These are phyloP conservation scores for Diaporthe capsici DNA, from an alignment of 2,329 filamentous ascomycete genomes.

Conservation along the genomic window DNA sequence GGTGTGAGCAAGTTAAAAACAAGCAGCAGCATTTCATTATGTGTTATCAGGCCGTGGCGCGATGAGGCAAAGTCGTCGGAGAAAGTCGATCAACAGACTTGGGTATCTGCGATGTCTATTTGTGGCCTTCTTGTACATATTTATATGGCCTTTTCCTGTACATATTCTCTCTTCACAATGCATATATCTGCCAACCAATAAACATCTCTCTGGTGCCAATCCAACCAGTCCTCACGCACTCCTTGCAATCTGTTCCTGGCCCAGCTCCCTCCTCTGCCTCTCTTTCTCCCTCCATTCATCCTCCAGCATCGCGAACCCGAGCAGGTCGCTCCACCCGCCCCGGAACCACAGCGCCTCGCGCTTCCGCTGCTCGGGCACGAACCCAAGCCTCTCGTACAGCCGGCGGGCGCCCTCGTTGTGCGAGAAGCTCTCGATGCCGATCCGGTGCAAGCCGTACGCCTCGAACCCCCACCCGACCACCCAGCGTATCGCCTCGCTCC, in stretches of 20 bases:
- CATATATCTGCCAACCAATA: background rate
- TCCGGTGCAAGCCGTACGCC: constrained; percentile 53
- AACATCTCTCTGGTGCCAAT: too few species aligned
- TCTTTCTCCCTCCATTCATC: constrained; percentile 40
- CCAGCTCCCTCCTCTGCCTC: background rate
- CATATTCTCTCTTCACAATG: background rate
- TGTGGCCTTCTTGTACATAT: constrained; percentile 24
- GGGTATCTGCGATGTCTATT: background rate
- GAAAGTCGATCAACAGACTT: background rate
- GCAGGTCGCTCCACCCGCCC: constrained; percentile 52
- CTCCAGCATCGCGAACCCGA: constrained; percentile 50
- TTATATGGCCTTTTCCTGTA: background rate
- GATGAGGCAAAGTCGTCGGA: background rate
- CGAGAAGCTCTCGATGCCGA: constrained; percentile 51
- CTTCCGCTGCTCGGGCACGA: constrained; percentile 57
- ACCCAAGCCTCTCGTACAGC: constrained; percentile 53
- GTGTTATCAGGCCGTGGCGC: background rate
- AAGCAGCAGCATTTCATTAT: background rate
- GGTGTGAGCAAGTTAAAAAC: background rate
- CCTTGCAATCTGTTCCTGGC: background rate
- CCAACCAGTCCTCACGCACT: background rate
- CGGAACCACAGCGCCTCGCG: constrained; percentile 58
- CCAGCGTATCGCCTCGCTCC: constrained; percentile 56
- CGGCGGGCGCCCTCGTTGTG: constrained; percentile 51
- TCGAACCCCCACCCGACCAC: constrained; percentile 52